phyloP scores from a whole-genome alignment of 371 early-diverging fungal species.

The Coemansia linderi region DNA sequence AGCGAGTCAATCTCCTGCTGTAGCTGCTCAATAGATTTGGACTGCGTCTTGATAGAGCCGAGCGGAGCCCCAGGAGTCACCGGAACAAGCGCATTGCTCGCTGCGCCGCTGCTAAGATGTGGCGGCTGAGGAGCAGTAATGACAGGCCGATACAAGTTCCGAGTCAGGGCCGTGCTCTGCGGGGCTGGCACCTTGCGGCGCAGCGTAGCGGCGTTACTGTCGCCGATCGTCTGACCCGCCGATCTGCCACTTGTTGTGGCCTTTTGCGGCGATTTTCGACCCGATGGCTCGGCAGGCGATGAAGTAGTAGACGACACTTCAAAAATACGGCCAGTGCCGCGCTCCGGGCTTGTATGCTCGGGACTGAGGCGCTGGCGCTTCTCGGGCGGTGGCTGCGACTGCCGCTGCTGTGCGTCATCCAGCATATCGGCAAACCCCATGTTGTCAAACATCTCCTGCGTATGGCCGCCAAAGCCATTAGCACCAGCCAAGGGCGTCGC shows the following conservation, averaged over 20 bases:
- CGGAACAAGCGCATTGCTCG: conserved; percentile 20
- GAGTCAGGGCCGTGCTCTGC: conserved; percentile 32
- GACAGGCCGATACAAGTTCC: conserved; percentile 18
- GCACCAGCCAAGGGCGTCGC: neutral
- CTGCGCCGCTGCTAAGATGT: neutral
- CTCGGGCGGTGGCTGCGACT: conserved; percentile 18
- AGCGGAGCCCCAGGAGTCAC: conserved; percentile 3
- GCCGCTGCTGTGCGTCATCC: neutral
- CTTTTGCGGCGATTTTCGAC: neutral
- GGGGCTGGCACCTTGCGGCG: conserved; percentile 24
- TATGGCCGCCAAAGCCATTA: neutral
- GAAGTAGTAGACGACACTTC: conserved; percentile 19
- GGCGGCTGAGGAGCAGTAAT: conserved; percentile 5
- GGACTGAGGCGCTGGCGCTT: conserved; percentile 21
- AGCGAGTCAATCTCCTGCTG: conserved; percentile 24
- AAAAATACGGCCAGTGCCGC: conserved; percentile 7
- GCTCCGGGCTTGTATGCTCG: neutral
- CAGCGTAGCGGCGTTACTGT: neutral
- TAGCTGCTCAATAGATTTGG: conserved; percentile 36
- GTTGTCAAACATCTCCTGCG: conserved; percentile 23
- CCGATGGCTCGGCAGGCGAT: conserved; percentile 13
- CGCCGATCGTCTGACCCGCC: neutral
- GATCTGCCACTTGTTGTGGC: neutral
- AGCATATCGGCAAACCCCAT: conserved; percentile 30
- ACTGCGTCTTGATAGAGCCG: conserved; percentile 7